Evolutionary conservation across 78 protist genomes (phyloP).

Genomic region (Dictyostelium firmibasis): DNA sequence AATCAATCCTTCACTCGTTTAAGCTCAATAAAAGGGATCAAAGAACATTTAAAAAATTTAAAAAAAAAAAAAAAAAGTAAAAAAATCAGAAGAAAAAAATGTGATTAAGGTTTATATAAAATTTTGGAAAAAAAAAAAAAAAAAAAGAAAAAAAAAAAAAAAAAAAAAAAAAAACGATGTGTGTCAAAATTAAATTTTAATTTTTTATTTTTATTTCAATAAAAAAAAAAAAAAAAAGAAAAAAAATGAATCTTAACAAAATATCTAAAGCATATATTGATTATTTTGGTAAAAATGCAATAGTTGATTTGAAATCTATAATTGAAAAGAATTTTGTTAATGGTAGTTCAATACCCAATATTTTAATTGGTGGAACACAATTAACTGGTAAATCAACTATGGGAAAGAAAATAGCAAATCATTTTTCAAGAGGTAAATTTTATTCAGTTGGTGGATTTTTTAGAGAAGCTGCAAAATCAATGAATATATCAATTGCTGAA

Average conservation of each 20-base stretch:
- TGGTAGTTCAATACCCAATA: background rate
- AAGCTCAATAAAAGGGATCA: too few relatives aligned
- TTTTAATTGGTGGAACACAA: slow-evolving; percentile 54
- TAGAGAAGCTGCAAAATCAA: slow-evolving; percentile 28
- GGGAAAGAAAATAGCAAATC: slow-evolving; percentile 22
- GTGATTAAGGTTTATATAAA: too few relatives aligned
- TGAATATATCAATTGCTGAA: background rate
- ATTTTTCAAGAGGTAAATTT: slow-evolving; percentile 13
- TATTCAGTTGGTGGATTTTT: slow-evolving; percentile 62
- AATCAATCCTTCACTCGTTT: too few relatives aligned
- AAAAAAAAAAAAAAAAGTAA: too few relatives aligned
- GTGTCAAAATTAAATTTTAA: background rate
- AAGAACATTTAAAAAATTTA: too few relatives aligned
- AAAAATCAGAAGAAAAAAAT: too few relatives aligned
- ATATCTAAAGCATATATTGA: slow-evolving; percentile 5
- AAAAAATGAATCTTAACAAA: background rate
- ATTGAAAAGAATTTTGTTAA: background rate
- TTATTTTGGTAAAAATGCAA: slow-evolving; percentile 26
- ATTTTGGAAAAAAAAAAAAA: background rate
- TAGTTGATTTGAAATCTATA: background rate
- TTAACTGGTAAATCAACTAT: slow-evolving; percentile 61
- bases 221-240: background rate
- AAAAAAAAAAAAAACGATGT: background rate
- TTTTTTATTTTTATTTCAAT: background rate
- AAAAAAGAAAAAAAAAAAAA: background rate